Evolutionary conservation across 495 filamentous ascomycete species (phyloP), one percentile per base, ranked within the genome.

Genomic region (Aspergillus campestris): DNA sequence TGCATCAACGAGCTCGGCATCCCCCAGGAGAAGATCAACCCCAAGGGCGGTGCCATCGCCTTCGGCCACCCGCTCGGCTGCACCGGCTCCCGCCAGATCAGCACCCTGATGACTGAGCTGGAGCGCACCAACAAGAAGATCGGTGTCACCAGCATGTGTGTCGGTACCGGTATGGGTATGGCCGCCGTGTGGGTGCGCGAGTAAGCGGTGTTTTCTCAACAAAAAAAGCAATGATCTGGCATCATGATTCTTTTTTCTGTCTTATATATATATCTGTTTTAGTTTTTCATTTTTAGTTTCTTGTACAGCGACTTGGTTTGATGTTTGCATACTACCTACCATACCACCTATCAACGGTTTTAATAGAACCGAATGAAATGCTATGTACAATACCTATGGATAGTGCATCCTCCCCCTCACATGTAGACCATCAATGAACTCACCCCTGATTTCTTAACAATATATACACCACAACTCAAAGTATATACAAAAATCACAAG

Each of bases 151-250:
- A 89, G 84, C 67, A 96, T 98, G 92, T 98, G 92, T 64, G 73
- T 96, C 34, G 92, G 91, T 18, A 98, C 92, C 8, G 90, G 90
- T 36, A 96, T 96, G 89, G 89, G 89, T 31, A 94, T 94, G 87
- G 92, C 92, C 24, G 86, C 88, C 40, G 82, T 95, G 37, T 95
- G 89, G 87, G 88, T 95, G 53, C 83, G 81, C 18, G 87, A 92
- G 70, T 89, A 80, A 67, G 56, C 24, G 41, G 35, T 13, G 18
- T 24, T 24, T 24, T 4, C 18, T n/a, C 8, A 44, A 40, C 33
- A 32, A 33, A 27, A 13, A 48, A 42, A 32, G 8, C 33, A 37
- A 51, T 52, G 50, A 50, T 46, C 49, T 49, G 49, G 51, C 43
- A 51, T 47, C 45, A 53, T 51, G 45, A 45, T 35, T 44, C 33